Conservation (phyloP, 495 filamentous ascomycete genomes). For the Podospora didyma region DNA sequence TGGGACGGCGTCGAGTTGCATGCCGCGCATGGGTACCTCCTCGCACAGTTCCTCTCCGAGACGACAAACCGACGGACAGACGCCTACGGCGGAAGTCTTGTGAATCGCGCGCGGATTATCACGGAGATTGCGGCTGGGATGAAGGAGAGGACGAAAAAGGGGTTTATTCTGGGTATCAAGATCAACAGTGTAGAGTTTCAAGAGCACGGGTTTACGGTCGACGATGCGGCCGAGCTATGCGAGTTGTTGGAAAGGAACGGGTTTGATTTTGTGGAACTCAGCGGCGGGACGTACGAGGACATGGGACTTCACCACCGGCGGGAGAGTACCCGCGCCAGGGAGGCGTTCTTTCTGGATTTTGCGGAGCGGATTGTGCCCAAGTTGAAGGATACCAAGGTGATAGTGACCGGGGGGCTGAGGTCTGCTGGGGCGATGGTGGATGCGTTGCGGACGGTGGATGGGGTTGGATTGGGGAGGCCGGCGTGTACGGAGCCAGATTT, state of each 20-base stretch:
- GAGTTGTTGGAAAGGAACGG: constrained; percentile 47
- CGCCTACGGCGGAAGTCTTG: constrained; percentile 54
- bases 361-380: constrained; percentile 56
- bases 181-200: constrained; percentile 69
- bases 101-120: constrained; percentile 54
- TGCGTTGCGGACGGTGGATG: constrained; percentile 53
- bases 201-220: constrained; percentile 48
- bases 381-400: constrained; percentile 50
- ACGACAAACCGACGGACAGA: constrained; percentile 59
- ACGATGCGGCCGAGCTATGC: constrained; percentile 55
- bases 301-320: constrained; percentile 49
- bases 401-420: constrained; percentile 60
- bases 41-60: constrained; percentile 61
- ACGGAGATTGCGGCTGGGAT: constrained; percentile 50
- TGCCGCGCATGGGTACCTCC: constrained; percentile 61
- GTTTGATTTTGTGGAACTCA: constrained; percentile 65
- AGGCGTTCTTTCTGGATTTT: constrained; percentile 65
- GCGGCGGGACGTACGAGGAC: constrained; percentile 59
- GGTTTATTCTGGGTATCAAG: constrained; percentile 62
- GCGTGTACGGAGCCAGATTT: constrained; percentile 49
- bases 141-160: constrained; percentile 34
- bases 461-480: constrained; percentile 53
- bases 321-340: constrained; percentile 53
- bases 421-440: constrained; percentile 59
- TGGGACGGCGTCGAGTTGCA: constrained; percentile 59